Evolutionary conservation across 129 eudicot species (phyloP).

Genomic region (Chrysanthemum seticuspe): DNA sequence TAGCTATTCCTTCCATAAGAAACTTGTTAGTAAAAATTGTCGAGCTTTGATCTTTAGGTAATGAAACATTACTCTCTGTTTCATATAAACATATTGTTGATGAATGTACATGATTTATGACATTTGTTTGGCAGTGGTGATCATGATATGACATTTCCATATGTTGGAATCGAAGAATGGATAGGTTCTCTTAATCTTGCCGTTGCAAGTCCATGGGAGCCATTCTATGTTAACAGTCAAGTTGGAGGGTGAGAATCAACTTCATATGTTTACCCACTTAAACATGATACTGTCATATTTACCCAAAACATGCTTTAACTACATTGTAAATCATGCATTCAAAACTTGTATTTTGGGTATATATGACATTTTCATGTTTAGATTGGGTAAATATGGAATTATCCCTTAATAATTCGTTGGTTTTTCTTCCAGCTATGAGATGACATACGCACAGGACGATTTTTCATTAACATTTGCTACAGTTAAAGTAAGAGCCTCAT

Average conservation of each 20-base stretch:
- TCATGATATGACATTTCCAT: slow-evolving; percentile 36
- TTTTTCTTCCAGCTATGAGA: slow-evolving; percentile 25
- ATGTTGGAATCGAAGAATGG: slow-evolving; percentile 25
- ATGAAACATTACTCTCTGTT: not conserved
- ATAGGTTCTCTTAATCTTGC: slow-evolving; percentile 27
- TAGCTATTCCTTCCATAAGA: slow-evolving; percentile 30
- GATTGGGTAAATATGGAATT: too few species aligned
- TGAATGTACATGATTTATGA: not conserved
- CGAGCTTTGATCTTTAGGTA: slow-evolving; percentile 40
- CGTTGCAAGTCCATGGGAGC: slow-evolving; percentile 23
- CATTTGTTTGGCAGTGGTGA: slow-evolving; percentile 23
- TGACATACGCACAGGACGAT: slow-evolving; percentile 24
- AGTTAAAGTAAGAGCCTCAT: slow-evolving; percentile 30
- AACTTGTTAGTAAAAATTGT: slow-evolving; percentile 30
- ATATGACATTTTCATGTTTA: too few species aligned
- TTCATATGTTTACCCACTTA: too few species aligned
- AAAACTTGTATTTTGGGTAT: too few species aligned
- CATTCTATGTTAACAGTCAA: slow-evolving; percentile 27
- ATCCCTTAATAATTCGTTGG: not conserved
- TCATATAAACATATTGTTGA: not conserved
- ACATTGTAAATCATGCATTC: too few species aligned
- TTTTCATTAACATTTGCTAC: slow-evolving; percentile 34
- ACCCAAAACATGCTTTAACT: too few species aligned
- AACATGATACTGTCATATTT: too few species aligned
- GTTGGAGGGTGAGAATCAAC: slow-evolving; percentile 25